phyloP scores from a whole-genome alignment of 129 eudicot genomes.

The Centrapalus pauciflorus region DNA sequence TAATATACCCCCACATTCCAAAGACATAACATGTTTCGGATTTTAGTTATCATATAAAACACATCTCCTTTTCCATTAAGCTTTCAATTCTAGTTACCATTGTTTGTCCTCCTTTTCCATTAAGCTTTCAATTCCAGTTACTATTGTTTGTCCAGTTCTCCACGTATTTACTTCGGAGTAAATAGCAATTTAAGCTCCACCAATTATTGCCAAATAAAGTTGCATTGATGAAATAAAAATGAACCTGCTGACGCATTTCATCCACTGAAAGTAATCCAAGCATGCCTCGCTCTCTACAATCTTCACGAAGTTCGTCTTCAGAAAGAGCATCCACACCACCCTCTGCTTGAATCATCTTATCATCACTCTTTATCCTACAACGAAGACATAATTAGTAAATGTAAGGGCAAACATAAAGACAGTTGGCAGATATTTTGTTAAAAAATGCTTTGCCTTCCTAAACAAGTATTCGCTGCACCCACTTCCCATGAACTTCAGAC shows the following conservation, averaged over 20 bases:
- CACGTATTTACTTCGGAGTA: neutral
- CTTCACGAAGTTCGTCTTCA: constrained; percentile 93
- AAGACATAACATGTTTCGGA: too few species aligned
- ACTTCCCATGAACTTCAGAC: neutral
- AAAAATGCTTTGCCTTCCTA: neutral
- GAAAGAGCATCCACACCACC: constrained; percentile 96
- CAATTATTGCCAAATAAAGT: constrained; percentile 6
- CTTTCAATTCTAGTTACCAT: too few species aligned
- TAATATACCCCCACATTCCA: too few species aligned
- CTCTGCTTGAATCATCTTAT: constrained; percentile 85
- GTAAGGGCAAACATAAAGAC: neutral
- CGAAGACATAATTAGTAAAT: neutral
- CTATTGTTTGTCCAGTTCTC: too few species aligned
- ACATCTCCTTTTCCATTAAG: too few species aligned
- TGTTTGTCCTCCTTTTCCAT: too few species aligned
- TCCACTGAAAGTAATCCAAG: constrained; percentile 85
- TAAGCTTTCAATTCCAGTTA: too few species aligned
- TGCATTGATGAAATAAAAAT: neutral
- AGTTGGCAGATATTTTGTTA: neutral
- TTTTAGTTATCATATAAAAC: too few species aligned
- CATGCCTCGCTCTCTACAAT: constrained; percentile 92
- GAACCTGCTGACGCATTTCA: constrained; percentile 93
- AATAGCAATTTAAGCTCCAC: neutral
- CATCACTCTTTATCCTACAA: constrained; percentile 81
- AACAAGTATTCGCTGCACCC: neutral